Percentiles rank a stretch among this genome's conserved stretches.
These are phyloP conservation scores for Colletotrichum filicis DNA, from an alignment of 2,329 filamentous ascomycete species.

Conservation along the genomic window DNA sequence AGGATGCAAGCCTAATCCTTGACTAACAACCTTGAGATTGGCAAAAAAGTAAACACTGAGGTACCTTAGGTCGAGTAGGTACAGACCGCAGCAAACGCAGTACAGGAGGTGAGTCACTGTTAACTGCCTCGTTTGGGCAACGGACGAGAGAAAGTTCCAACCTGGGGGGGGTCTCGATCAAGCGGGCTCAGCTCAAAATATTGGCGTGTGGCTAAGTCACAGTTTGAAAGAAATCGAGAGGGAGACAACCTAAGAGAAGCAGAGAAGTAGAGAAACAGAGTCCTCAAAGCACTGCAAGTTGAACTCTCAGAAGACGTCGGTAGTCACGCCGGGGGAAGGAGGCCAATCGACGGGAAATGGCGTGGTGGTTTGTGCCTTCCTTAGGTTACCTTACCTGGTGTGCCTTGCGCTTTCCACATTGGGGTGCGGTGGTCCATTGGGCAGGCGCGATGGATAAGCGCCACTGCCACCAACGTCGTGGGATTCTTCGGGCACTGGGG, in stretches of 20 bases:
- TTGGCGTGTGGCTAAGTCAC: background rate
- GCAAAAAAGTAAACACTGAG: background rate
- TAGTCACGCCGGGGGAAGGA: conserved; percentile 17
- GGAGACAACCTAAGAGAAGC: too few species aligned
- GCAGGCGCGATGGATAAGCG: background rate
- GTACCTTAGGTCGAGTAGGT: background rate
- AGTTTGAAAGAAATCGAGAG: background rate
- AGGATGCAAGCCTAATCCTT: background rate
- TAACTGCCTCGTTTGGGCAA: background rate
- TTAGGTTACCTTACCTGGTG: background rate
- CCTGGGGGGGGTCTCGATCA: background rate
- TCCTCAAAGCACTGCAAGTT: background rate
- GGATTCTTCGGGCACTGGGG: background rate
- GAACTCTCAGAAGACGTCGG: background rate
- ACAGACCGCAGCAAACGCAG: conserved; percentile 1
- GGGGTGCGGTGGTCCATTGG: background rate
- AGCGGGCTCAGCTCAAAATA: conserved; percentile 15
- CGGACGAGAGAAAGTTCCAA: background rate
- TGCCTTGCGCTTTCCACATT: conserved; percentile 11
- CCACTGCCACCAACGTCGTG: background rate
- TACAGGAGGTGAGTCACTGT: conserved; percentile 26
- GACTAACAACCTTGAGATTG: background rate
- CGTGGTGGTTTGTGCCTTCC: conserved; percentile 1
- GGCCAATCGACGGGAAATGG: background rate
- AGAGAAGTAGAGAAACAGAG: background rate